A percentile compares a stretch with the other conserved stretches of the same genome.
Conservation (phyloP, 2,329 filamentous ascomycete species). For the Trichoderma pleuroti region DNA sequence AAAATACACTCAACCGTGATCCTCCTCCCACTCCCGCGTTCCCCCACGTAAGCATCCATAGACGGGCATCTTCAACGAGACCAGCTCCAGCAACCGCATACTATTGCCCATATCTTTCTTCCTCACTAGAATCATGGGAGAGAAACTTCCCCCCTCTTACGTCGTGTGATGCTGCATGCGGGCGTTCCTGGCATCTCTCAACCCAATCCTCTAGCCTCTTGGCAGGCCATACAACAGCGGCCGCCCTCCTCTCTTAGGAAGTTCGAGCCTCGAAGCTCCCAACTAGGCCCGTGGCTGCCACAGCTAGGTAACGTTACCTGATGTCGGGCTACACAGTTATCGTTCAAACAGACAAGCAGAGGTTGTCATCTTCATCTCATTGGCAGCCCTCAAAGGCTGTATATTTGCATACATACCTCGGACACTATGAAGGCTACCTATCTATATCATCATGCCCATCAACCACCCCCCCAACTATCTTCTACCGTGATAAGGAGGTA, state of each 20-base stretch:
- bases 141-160: background rate
- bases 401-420: background rate
- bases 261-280: conserved; percentile 14
- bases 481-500: background rate
- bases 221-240: conserved; percentile 16
- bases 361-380: background rate
- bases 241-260: conserved; percentile 17
- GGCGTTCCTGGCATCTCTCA: conserved; percentile 6
- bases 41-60: background rate
- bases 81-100: background rate
- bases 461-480: background rate
- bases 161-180: background rate
- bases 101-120: background rate
- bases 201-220: background rate
- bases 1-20: background rate
- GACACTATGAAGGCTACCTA: background rate
- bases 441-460: background rate
- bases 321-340: background rate
- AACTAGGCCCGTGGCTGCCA: conserved; percentile 3
- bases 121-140: background rate
- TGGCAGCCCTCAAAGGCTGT: background rate
- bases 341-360: background rate
- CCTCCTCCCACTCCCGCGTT: background rate
- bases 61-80: background rate
- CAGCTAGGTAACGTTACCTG: conserved; percentile 19